Evolutionary conservation across 352 stramenopile genomes (phyloP), one percentile per base, ranked within the genome.

Genomic region (Phytophthora pistaciae): DNA sequence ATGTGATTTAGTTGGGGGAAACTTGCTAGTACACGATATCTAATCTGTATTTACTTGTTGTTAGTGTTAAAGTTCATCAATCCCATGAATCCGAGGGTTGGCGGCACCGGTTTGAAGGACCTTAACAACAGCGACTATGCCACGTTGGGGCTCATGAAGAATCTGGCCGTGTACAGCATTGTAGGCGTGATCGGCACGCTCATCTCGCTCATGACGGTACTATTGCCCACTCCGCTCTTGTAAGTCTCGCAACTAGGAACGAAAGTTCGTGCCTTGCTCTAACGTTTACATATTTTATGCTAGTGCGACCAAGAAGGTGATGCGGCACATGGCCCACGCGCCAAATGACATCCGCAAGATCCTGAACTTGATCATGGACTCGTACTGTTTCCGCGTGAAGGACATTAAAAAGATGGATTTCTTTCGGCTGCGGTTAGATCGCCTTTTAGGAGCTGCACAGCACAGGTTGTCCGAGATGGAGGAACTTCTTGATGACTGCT

Each of bases 401-500:
- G 82, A 92, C 58, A 87, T 91, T 49, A 85, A 88, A 52, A 69
- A 91, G 54, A 91, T 93, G 84, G 83, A 93, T 65, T 91, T 93
- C 55, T 88, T 93, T 57, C 80, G 74, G 5, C 63, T 92, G 21
- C 74, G 85, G 31, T 61, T 93, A 1, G 74, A 87, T 4, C 81
- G 82, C 21, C 67, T 88, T 1, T 66, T 93, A 44, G 52, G 56
- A 2, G 31, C 57, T 5, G 75, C 84, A 0, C 61, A 83, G 9
- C 68, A 66, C 21, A 74, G 84, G 5, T 56, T 84, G 25, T 64
- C 59, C 7, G 65, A 76, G 13, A 94, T 94, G 86, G 66, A 89
- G 40, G 56, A 66, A 2, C 66, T 94, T 16, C 67, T 94, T 44
- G 76, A 85, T 11, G 76, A 91, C 49, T 80, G 80, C 16, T 94